Evolutionary conservation across 495 filamentous ascomycete species (phyloP).

Genomic region (Polyplosphaeria fusca): DNA sequence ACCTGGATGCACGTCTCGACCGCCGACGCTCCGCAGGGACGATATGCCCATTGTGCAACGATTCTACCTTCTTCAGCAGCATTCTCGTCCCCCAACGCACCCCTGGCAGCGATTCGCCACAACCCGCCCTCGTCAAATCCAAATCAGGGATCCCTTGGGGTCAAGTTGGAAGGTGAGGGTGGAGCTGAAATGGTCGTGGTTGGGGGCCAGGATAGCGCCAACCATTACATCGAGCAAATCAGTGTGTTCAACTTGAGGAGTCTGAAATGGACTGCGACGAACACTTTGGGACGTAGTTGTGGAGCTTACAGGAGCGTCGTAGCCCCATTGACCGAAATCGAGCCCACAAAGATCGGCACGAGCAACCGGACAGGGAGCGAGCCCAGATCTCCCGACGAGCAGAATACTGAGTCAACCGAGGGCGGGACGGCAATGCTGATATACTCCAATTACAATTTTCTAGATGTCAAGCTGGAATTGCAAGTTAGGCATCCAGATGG

Average conservation of each 20-base stretch:
- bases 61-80: constrained; percentile 83
- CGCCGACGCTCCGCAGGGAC: constrained; percentile 79
- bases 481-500: constrained; percentile 86
- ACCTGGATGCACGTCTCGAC: constrained; percentile 83
- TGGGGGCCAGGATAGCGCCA: constrained; percentile 93
- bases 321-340: constrained; percentile 69
- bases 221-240: constrained; percentile 97
- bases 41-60: constrained; percentile 95
- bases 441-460: constrained; percentile 98
- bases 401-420: constrained; percentile 40
- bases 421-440: constrained; percentile 85
- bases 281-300: constrained; percentile 79
- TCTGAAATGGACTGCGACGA: constrained; percentile 89
- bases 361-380: constrained; percentile 44
- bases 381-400: constrained; percentile 19
- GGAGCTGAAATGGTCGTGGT: constrained; percentile 97
- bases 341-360: constrained; percentile 68
- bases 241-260: constrained; percentile 97
- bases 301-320: constrained; percentile 96
- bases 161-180: constrained; percentile 82
- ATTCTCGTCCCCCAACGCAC: constrained; percentile 78
- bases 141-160: constrained; percentile 80
- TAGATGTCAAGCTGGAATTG: constrained; percentile 92
- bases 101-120: constrained; percentile 80
- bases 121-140: constrained; percentile 76